Base-by-base conservation (phyloP, 176 grass and related monocot genomes). In the Carex littledalei region DNA sequence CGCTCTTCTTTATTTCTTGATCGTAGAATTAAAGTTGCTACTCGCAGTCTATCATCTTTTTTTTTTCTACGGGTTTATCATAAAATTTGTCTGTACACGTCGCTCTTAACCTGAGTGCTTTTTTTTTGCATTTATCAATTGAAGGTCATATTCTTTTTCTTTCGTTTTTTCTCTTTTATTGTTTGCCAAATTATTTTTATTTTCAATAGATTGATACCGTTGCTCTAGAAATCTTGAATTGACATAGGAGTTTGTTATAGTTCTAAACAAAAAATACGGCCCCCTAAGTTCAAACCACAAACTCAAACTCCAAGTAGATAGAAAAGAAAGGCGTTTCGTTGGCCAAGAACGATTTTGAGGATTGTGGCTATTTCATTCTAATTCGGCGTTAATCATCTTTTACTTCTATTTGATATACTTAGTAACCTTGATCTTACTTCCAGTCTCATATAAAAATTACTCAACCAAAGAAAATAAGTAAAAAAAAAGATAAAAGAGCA, bases 1-100 rank as follows among this genome's bases (percentile, higher is more conserved):
- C 6, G 11, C 71, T 29, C 45, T 53, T 76, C 71, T 76, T 76
- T 53, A 76, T 76, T 76, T 76, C 71, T 76, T 76, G 20, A 53
- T 76, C n/a, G 21, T 76, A 17, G 31, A 37, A 67, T 67, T 14
- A 22, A 74, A 73, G 11, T 52, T 75, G 10, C 20, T 52, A 14
- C 4, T 52, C n/a, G 18, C n/a, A 2, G 70, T 50, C n/a, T 24
- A 24, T 74, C 10, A 49, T 72, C 39, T 11, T 41, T n/a, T 11
- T 41, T n/a, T 45, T n/a, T n/a, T 73, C 9, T 45, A 47, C 14
- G 69, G n/a, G 16, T 49, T 49, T 73, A 49, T 73, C 49, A 22
- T 3, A 11, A 47, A 43, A 4, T 41, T 14, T 45, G 16, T 72
- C 68, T 29, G 29, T 29, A 35, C 34, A 35, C 34, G 34, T 35